Conservation (phyloP, 1,284 basidiomycete genomes). For the Pyrrhoderma noxium region DNA sequence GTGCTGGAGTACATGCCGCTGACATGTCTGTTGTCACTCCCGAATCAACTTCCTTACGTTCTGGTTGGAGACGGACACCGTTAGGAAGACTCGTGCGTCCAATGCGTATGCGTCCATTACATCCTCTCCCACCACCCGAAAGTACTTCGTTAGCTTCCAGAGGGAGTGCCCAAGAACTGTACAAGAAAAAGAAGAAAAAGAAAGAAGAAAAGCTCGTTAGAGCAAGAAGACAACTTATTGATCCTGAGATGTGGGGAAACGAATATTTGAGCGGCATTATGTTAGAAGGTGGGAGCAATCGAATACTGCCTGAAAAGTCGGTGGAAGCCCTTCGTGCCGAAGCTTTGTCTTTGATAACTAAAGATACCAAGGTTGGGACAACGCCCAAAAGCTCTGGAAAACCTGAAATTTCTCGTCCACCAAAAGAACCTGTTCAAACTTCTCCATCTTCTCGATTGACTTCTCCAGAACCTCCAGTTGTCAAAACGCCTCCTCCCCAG, state of each 20-base stretch:
- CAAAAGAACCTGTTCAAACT: background rate
- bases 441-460: background rate
- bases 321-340: background rate
- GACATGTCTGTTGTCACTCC: conserved; percentile 60
- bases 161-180: conserved; percentile 1
- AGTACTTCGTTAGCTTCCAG: conserved; percentile 9
- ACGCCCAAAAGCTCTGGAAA: conserved; percentile 11
- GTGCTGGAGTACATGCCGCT: conserved; percentile 36
- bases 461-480: conserved; percentile 1
- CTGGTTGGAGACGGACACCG: conserved; percentile 60
- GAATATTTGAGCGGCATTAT: conserved; percentile 58
- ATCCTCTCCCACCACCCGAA: conserved; percentile 42
- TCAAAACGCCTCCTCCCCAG: conserved; percentile 4
- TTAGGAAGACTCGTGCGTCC: conserved; percentile 59
- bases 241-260: conserved; percentile 61
- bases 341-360: background rate
- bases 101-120: conserved; percentile 58
- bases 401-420: background rate
- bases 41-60: conserved; percentile 37
- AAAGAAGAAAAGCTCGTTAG: conserved; percentile 35
- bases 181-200: conserved; percentile 11
- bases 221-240: conserved; percentile 50
- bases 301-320: conserved; percentile 16
- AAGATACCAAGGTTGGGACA: background rate
- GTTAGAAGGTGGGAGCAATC: conserved; percentile 35